phyloP scores from a whole-genome alignment of 2,329 filamentous ascomycete genomes.

The Sporothrix protearum region DNA sequence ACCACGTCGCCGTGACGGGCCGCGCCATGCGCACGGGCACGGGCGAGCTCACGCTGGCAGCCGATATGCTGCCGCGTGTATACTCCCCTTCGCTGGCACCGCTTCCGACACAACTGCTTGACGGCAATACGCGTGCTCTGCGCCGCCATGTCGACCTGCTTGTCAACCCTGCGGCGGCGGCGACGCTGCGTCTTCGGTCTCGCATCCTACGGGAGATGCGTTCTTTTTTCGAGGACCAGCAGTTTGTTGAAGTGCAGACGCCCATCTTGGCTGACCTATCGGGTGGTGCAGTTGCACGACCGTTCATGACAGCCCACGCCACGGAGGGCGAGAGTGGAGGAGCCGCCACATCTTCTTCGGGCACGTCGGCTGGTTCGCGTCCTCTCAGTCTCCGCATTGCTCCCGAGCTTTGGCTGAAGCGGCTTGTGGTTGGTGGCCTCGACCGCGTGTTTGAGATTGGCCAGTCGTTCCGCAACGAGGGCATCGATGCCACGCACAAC shows the following conservation, averaged over 20 bases:
- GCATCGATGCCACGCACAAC: constrained; percentile 86
- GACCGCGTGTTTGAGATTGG: constrained; percentile 92
- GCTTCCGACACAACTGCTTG: constrained; percentile 66
- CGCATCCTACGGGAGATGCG: constrained; percentile 71
- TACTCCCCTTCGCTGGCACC: constrained; percentile 76
- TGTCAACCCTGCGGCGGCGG: constrained; percentile 63
- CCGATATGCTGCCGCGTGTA: constrained; percentile 63
- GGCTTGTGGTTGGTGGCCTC: constrained; percentile 82
- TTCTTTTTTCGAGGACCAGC: constrained; percentile 64
- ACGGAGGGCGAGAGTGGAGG: not conserved
- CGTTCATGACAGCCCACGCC: constrained; percentile 67
- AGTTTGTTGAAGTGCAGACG: constrained; percentile 85
- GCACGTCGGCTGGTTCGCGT: not conserved
- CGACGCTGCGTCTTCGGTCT: constrained; percentile 65
- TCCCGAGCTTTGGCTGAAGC: constrained; percentile 92
- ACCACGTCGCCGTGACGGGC: constrained; percentile 74
- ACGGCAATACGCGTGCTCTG: constrained; percentile 68
- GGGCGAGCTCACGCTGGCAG: constrained; percentile 74
- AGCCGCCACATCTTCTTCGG: constrained; percentile 33
- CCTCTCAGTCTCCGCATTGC: constrained; percentile 76
- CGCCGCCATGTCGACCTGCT: constrained; percentile 85
- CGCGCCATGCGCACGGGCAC: constrained; percentile 63
- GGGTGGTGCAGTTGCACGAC: constrained; percentile 81
- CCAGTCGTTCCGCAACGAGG: constrained; percentile 88
- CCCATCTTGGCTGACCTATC: constrained; percentile 79